A percentile compares a stretch with the other conserved stretches of the same genome.
These are phyloP conservation scores for Cardamine occulta DNA, from an alignment of 345 rosid genomes.

Conservation along the genomic window DNA sequence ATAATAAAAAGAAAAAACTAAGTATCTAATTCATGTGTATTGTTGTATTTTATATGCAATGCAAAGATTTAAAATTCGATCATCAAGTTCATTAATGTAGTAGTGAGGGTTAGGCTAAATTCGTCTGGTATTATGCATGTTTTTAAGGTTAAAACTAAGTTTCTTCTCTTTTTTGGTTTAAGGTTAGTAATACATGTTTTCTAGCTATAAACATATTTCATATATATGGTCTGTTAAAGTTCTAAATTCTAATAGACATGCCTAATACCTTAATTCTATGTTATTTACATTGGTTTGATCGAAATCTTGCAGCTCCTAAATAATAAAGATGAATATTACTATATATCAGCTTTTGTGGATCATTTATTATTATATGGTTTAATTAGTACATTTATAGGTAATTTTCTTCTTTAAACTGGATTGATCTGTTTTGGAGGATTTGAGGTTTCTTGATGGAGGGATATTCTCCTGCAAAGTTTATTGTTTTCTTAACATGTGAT, in stretches of 20 bases:
- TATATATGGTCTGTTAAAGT: neutral
- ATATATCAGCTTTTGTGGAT: neutral
- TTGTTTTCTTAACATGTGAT: conserved; percentile 29
- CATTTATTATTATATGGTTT: neutral
- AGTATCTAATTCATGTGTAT: neutral
- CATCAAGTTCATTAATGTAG: neutral
- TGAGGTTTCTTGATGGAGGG: conserved; percentile 25
- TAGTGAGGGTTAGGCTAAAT: neutral
- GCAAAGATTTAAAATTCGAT: conserved; percentile 6
- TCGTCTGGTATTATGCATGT: too few relatives aligned
- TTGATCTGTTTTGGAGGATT: neutral
- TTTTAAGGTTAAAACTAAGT: too few relatives aligned
- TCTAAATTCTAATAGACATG: neutral
- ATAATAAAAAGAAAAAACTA: neutral
- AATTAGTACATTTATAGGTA: neutral
- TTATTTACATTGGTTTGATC: conserved; percentile 3
- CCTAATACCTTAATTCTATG: neutral
- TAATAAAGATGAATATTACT: neutral
- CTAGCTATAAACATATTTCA: neutral
- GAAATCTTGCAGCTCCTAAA: neutral
- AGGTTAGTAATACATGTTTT: neutral
- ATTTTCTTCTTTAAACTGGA: too few relatives aligned
- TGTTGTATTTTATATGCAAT: conserved; percentile 11
- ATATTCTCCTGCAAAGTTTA: conserved; percentile 13
- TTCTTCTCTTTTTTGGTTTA: neutral